Evolutionary conservation across 176 grass and related monocot species (phyloP).

Genomic region (Olyra latifolia): DNA sequence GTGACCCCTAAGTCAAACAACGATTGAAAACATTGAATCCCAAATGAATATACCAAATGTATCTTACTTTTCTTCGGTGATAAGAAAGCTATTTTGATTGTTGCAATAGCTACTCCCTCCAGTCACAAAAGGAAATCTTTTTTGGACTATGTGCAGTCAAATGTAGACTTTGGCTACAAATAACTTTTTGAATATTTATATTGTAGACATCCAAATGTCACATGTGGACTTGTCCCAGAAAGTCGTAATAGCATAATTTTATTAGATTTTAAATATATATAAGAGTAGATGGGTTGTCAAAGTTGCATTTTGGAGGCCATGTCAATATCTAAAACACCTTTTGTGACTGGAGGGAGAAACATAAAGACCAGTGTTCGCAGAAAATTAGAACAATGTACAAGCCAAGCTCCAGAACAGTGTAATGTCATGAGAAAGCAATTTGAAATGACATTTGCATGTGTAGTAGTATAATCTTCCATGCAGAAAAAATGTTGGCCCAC

Average conservation of each 20-base stretch:
- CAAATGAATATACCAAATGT: not conserved
- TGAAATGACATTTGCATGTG: not conserved
- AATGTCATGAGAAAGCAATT: slow-evolving; percentile 20
- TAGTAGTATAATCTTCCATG: slow-evolving; percentile 11
- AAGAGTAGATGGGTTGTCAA: no score
- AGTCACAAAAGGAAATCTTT: no score
- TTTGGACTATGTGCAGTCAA: no score
- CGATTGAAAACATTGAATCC: not conserved
- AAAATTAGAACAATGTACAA: not conserved
- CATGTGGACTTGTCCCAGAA: no score
- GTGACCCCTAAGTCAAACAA: slow-evolving; percentile 58
- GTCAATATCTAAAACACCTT: no score
- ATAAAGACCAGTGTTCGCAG: not conserved
- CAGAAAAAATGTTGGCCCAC: not conserved
- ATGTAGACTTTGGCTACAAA: no score
- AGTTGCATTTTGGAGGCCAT: no score
- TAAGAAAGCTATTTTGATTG: not conserved
- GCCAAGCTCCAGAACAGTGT: not conserved
- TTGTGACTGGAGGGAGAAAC: no score
- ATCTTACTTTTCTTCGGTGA: not conserved
- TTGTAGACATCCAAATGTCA: no score
- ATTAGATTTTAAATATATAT: no score
- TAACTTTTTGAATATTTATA: no score
- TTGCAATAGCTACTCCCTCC: not conserved
- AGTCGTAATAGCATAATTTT: no score